Evolutionary conservation across 2,329 filamentous ascomycete genomes (phyloP), one percentile per base, ranked within the genome.

Genomic region (Fusarium redolens): DNA sequence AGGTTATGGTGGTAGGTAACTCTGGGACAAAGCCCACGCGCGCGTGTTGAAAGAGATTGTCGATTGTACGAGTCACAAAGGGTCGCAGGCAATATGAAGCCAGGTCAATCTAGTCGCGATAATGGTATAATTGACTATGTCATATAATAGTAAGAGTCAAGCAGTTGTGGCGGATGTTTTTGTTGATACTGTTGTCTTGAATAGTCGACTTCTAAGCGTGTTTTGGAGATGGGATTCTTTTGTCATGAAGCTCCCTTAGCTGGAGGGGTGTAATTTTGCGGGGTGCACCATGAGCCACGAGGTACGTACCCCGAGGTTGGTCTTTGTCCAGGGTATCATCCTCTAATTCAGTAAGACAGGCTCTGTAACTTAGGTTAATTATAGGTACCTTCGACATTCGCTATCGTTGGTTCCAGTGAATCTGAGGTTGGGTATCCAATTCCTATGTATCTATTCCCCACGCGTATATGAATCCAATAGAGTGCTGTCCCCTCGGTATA

Each of bases 201-300:
- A 40, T 48, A 47, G 45, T 71, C 35, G 33, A 50, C 33, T 40
- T 47, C n/a, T 28, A 28, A 68, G 45, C 51, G 50, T 71, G 70
- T 71, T 73, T 59, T 57, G 65, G 33, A 31, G 60, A 65, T 37
- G 28, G 56, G 66, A 68, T 68, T 52, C 61, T 67, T 61, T 73
- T 56, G 40, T 41, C 43, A 51, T 62, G 57, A 43, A 71, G 70
- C 70, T 73, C 63, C 44, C 22, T 51, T 18, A 75, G 72, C 72
- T 75, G 69, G 72, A 75, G 72, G 72, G 72, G 72, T 75, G 66
- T 43, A 52, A 30, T 61, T 66, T 61, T 71, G 72, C 69, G 69
- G 72, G 72, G 69, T 75, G 66, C 66, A 54, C 43, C 47, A 35
- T 65, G 20, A 51, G 38, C 33, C 37, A 40, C 31, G 18, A 48